Base-by-base conservation (phyloP, 139 green algal species). In the Haematococcus sp. region DNA sequence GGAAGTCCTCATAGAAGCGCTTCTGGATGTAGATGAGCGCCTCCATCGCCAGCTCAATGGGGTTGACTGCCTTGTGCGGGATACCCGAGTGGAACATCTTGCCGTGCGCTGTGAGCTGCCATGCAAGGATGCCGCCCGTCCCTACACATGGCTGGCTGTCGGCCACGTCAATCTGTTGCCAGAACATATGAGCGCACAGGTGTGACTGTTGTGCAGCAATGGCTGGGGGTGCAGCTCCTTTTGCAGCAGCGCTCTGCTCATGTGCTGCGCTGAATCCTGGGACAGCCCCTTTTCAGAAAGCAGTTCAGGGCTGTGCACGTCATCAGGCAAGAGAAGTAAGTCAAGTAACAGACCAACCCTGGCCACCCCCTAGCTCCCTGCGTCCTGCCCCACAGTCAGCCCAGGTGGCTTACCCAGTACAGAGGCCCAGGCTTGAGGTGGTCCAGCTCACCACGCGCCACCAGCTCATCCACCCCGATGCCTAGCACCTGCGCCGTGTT, bases 121-220 rank as follows among this genome's bases (percentile, higher is more conserved):
- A 88, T 16, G 74, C 76, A 40, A 79, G 55, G 66, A 84, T 82
- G 33, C 83, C 83, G 17, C 86, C 89, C 1, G 89, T 94, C 54
- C 89, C 89, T 17, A 94, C 89, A 77, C 88, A 93, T 1, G 89
- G 89, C 83, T 91, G 84, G 59, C 75, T 86, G 71, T 92, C 84
- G 3, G 88, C 85, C 22, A 82, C 86, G 61, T 49, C 40, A 7
- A 49, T 11, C 40, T 49, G 40, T 11, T 19, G 7, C 40, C 7
- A 7, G 11, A 11, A 7, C 40, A 49, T 11, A 49, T 49, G 40
- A 7, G 40, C 11, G 40, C 7, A 19, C 7, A 49, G 11, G 40
- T 7, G 40, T 11, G 7, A 49, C 7, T 49, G 40, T n/a, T n/a
- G n/a, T n/a, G n/a, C n/a, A n/a, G n/a, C n/a, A n/a, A n/a, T n/a